Percentiles rank a stretch among this genome's conserved stretches.
These are phyloP conservation scores for Ogataea dorogensis DNA, from an alignment of 805 yeast genomes.

Conservation along the genomic window DNA sequence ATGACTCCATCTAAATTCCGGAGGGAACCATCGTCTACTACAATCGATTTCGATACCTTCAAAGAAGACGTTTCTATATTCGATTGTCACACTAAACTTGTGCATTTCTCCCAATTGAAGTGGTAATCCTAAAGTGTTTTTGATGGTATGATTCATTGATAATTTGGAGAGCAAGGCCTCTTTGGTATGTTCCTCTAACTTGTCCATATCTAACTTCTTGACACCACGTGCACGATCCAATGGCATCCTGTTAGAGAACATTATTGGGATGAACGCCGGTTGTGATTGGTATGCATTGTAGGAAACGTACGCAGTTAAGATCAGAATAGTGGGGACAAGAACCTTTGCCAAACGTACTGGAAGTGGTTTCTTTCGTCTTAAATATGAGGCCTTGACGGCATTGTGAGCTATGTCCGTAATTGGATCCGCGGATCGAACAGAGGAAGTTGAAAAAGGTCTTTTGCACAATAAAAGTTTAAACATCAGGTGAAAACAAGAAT, in stretches of 20 bases:
- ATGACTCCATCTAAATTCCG: conserved; percentile 23
- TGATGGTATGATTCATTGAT: conserved; percentile 32
- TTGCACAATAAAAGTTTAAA: neutral
- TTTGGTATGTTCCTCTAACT: conserved; percentile 26
- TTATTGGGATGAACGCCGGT: conserved; percentile 35
- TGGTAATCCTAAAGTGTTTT: conserved; percentile 33
- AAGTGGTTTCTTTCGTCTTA: conserved; percentile 17
- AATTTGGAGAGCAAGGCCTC: conserved; percentile 28
- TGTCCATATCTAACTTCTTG: conserved; percentile 30
- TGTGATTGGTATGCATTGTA: conserved; percentile 30
- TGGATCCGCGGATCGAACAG: conserved; percentile 1
- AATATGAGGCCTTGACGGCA: conserved; percentile 16
- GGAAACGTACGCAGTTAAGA: conserved; percentile 28
- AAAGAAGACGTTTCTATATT: conserved; percentile 30
- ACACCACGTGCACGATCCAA: conserved; percentile 27
- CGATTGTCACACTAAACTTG: conserved; percentile 30
- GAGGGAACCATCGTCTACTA: conserved; percentile 29
- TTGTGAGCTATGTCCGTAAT: no score
- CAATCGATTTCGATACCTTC: conserved; percentile 35
- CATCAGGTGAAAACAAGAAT: neutral
- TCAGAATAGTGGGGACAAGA: conserved; percentile 22
- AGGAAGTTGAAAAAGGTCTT: neutral
- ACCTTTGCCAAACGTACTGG: conserved; percentile 20
- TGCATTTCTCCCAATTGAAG: conserved; percentile 29
- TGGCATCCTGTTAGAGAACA: conserved; percentile 29